Evolutionary conservation across 208 protist genomes (phyloP), one percentile per base, ranked within the genome.

Genomic region (Trichomonas gallinae): DNA sequence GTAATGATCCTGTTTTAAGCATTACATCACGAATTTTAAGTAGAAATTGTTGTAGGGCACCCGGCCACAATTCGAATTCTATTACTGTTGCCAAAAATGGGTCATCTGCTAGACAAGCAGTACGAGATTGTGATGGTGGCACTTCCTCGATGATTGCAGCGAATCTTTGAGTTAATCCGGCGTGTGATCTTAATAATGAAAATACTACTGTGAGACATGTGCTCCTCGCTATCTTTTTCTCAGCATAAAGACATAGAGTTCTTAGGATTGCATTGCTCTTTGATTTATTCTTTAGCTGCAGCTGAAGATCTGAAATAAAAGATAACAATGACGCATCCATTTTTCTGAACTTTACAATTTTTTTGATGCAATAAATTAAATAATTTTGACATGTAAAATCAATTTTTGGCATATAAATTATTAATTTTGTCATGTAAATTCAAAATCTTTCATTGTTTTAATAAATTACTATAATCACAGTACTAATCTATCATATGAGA

Each of bases 41-140:
- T 38, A 93, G 44, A 51, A 93, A 51, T 48, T 40, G 0, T 0
- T 21, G 8, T 11, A 93, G 17, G 0, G 87, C 40, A 15, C 31
- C 31, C 17, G 87, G 87, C 87, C 87, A 93, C 21, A 93, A 42
- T 93, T 93, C 87, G 45, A 51, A 93, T 93, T 93, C 87, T 49
- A 93, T 51, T 38, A 31, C 23, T 21, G 87, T 93, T 15, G n/a
- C 51, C 8, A 93, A 48, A 51, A 31, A 93, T 58, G 87, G 87
- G 3, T 93, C 87, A 51, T 48, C 40, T 17, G 26, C 17, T 2
- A 93, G n/a, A 38, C 44, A 93, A 21, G 44, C 87, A 51, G 26
- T 38, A n/a, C 87, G 40, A 0, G 87, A 40, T 10, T 17, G 17
- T 15, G 87, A 44, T 51, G 40, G 40, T 26, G 87, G 87, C 34